Percentiles rank a stretch among this genome's conserved stretches.
These are phyloP conservation scores for Lagenaria siceraria DNA, from an alignment of 306 rosid genomes.

Conservation along the genomic window DNA sequence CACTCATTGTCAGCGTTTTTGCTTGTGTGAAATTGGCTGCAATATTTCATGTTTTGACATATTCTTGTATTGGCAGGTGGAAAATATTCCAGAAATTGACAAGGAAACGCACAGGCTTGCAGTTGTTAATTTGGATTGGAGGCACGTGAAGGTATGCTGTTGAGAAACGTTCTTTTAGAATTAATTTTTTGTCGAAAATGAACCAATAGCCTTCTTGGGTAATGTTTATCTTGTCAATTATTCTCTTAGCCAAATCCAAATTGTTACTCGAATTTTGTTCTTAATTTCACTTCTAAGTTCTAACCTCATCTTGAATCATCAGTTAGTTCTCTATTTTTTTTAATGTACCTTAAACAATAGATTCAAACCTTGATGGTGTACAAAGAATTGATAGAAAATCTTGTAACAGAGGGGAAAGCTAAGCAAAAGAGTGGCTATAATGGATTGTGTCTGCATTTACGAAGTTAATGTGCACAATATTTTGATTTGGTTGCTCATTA, in stretches of 20 bases:
- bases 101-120: slow-evolving; percentile 69
- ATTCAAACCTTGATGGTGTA: background rate
- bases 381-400: background rate
- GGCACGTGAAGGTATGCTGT: slow-evolving; percentile 54
- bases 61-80: slow-evolving; percentile 23
- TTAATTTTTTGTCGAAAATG: background rate
- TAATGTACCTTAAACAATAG: background rate
- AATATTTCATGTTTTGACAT: background rate
- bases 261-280: background rate
- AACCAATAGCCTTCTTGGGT: background rate
- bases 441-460: background rate
- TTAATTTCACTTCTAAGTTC: background rate
- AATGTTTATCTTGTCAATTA: background rate
- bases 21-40: background rate
- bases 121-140: slow-evolving; percentile 88
- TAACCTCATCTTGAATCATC: background rate
- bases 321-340: background rate
- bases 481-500: too few species aligned
- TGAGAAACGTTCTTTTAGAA: background rate
- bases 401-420: background rate
- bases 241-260: background rate
- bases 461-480: background rate
- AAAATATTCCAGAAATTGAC: slow-evolving; percentile 40
- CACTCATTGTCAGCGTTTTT: background rate
- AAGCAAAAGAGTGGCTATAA: background rate